A percentile compares a stretch with the other conserved stretches of the same genome.
phyloP scores from a whole-genome alignment of 139 green algal species.

The Astrephomene gubernaculifera region DNA sequence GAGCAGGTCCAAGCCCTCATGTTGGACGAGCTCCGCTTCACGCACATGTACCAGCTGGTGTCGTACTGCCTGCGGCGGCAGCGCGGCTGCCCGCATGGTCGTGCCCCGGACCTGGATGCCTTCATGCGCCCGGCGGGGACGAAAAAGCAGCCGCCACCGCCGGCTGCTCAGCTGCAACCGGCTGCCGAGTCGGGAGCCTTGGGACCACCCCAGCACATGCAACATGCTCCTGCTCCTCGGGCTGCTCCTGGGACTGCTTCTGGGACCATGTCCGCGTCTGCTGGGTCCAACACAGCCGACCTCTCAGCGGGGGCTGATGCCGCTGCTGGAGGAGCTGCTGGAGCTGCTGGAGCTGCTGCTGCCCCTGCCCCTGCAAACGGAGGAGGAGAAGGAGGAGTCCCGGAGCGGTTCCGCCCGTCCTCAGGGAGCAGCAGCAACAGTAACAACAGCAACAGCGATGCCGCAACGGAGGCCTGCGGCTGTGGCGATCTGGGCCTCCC shows the following conservation, averaged over 20 bases:
- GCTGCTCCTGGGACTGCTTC: neutral
- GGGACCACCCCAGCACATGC: neutral
- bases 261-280: no score
- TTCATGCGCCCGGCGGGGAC: neutral
- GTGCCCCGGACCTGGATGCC: neutral
- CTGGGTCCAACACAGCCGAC: no score
- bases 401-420: neutral
- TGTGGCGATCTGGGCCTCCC: constrained; percentile 10
- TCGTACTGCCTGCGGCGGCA: neutral
- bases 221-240: neutral
- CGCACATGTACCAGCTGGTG: constrained; percentile 18
- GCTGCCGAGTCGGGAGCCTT: neutral
- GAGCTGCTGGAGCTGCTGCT: neutral
- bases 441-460: no score
- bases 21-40: constrained; percentile 39
- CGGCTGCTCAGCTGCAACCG: neutral
- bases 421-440: neutral
- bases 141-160: neutral
- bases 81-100: neutral
- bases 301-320: no score
- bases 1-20: constrained; percentile 27
- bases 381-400: neutral
- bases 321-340: neutral
- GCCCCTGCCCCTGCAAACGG: neutral
- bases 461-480: no score